Base-by-base conservation (phyloP, 179 eudicot genomes). In the Silene noctiflora region DNA sequence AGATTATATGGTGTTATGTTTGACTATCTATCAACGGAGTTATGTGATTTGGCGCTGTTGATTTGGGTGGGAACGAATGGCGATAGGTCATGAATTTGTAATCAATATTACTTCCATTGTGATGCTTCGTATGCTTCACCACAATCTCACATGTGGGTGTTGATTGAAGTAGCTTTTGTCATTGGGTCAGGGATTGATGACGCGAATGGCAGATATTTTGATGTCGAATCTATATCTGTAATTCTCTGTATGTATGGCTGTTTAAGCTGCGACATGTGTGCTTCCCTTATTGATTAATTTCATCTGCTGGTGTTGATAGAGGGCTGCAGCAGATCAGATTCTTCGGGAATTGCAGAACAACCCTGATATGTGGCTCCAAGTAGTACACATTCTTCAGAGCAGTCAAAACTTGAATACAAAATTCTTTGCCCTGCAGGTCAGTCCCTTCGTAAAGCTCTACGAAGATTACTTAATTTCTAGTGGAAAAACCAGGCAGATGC, bases 291-390 rank as follows among this genome's bases (percentile, higher is more conserved):
- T 71, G 42, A 75, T 69, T 48, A 53, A 3, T 4, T 61, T 53
- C 25, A 10, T 9, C 35, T 73, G 60, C 17, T 46, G 68, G 22
- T 75, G 53, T 78, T 64, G 53, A 64, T 93, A 95, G 98, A 93
- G 99, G 86, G 80, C 98, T 59, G 96, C 98, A 25, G 99, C 99
- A 7, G 98, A 95, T 59, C 93, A 85, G 80, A 91, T 95, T 75
- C 82, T 95, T 81, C 91, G 98, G 69, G 98, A 93, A 21, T 80
- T 95, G 87, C 99, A 95, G 84, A 90, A 80, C 80, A 93, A 93
- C 85, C 91, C 96, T 33, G 97, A 95, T 73, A 95, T 86, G 94
- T 95, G 99, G 99, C 97, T 95, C 78, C 99, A 95, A 89, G 99
- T 95, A 71, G 98, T 95, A 56, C 99, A 91, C 88, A 91, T 95